A percentile compares a stretch with the other conserved stretches of the same genome.
These are phyloP conservation scores for Tulasnella sp. DNA, from an alignment of 768 basidiomycete genomes.

Conservation along the genomic window DNA sequence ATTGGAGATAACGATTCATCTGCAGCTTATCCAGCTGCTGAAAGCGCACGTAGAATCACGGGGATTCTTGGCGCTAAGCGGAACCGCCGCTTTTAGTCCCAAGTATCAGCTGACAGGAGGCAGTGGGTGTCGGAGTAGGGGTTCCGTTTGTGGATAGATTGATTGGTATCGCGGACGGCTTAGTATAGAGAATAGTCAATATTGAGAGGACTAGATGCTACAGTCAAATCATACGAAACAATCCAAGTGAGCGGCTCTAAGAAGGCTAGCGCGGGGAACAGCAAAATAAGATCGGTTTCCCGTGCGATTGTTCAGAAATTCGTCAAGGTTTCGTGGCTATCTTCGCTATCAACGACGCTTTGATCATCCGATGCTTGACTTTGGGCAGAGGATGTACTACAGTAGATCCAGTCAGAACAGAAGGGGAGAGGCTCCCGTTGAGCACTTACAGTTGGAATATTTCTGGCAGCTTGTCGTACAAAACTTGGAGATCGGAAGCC, in stretches of 20 bases:
- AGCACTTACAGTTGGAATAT: conserved; percentile 29
- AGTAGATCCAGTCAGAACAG: background rate
- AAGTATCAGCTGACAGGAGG: no score
- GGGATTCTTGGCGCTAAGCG: no score
- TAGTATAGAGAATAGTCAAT: background rate
- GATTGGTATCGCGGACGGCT: background rate
- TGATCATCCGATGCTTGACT: background rate
- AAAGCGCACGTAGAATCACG: no score
- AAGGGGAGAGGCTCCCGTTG: background rate
- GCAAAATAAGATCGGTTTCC: background rate
- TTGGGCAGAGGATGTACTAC: background rate
- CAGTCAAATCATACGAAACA: background rate
- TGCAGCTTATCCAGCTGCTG: no score
- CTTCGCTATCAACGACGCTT: background rate
- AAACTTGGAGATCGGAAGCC: conserved; percentile 13
- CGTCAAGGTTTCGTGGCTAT: background rate
- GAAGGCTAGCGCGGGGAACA: background rate
- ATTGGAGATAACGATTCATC: no score
- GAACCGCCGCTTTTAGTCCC: no score
- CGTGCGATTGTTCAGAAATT: background rate
- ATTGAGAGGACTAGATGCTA: background rate
- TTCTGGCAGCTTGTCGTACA: conserved; percentile 26
- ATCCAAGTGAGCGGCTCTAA: background rate
- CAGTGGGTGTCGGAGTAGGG: no score
- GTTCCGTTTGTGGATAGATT: background rate